Percentiles rank a stretch among this genome's conserved stretches.
Evolutionary conservation across 2,329 filamentous ascomycete genomes (phyloP).

Genomic region (Cladosporium sp.): DNA sequence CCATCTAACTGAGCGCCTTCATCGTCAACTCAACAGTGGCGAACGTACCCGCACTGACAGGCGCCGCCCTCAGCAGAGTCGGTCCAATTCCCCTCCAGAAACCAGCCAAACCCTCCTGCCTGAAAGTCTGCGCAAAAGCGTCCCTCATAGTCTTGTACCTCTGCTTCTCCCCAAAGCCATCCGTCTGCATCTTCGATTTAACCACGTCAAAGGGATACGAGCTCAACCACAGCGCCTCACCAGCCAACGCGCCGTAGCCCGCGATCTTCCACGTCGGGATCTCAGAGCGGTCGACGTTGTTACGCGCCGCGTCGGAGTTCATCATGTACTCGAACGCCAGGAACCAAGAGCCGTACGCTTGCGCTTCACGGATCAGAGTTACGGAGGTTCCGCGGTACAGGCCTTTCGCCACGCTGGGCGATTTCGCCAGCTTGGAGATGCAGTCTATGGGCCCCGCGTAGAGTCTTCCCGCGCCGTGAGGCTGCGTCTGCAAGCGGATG

Average conservation of each 20-base stretch:
- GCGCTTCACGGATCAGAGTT: conserved; percentile 81
- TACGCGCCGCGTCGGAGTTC: conserved; percentile 79
- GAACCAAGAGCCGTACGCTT: conserved; percentile 96
- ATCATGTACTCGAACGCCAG: conserved; percentile 93
- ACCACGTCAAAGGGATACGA: conserved; percentile 96
- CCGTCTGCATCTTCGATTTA: conserved; percentile 99
- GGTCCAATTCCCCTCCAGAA: conserved; percentile 96
- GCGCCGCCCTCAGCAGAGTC: conserved; percentile 90
- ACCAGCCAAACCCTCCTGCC: conserved; percentile 69
- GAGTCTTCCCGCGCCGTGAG: conserved; percentile 72
- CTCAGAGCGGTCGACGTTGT: conserved; percentile 68
- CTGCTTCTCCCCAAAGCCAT: conserved; percentile 73
- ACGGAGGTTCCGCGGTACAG: conserved; percentile 86
- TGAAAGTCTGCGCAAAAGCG: conserved; percentile 80
- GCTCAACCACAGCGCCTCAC: conserved; percentile 86
- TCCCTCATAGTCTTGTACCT: conserved; percentile 79
- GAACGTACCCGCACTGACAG: conserved; percentile 96
- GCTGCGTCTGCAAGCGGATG: conserved; percentile 93
- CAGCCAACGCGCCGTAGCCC: conserved; percentile 85
- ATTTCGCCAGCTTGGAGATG: conserved; percentile 71
- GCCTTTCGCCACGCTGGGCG: conserved; percentile 65
- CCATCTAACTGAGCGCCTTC: conserved; percentile 33
- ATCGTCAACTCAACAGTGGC: conserved; percentile 56
- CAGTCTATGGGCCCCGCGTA: conserved; percentile 88
- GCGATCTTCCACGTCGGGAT: conserved; percentile 83